Conservation (phyloP, 495 filamentous ascomycete species). For the Penicillium taxi region DNA sequence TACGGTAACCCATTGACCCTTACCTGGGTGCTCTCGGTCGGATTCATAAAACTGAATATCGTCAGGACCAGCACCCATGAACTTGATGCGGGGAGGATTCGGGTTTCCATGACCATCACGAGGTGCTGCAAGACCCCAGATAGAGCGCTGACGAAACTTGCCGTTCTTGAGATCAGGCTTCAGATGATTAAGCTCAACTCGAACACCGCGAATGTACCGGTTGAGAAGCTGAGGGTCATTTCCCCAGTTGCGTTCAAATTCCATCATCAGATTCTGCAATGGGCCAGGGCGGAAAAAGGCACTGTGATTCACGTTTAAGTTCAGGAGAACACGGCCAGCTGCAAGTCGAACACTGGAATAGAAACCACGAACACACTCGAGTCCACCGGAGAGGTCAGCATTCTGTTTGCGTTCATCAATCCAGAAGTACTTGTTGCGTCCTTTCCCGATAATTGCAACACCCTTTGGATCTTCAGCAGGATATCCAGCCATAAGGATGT, state of each 20-base stretch:
- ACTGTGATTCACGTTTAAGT: conserved; percentile 39
- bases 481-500: conserved; percentile 34
- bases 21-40: neutral
- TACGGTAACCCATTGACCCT: conserved; percentile 8
- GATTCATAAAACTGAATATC: conserved; percentile 10
- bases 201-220: conserved; percentile 8
- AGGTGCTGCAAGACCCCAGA: conserved; percentile 10
- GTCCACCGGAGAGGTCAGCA: conserved; percentile 24
- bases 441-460: conserved; percentile 8
- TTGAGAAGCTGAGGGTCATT: neutral
- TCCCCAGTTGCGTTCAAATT: neutral
- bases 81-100: conserved; percentile 5
- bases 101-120: conserved; percentile 3
- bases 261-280: conserved; percentile 18
- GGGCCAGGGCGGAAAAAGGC: conserved; percentile 33
- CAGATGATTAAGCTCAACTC: conserved; percentile 9
- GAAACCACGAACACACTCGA: conserved; percentile 40
- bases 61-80: neutral
- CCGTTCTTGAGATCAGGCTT: neutral
- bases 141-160: neutral
- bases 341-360: conserved; percentile 39
- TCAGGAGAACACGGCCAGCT: conserved; percentile 34
- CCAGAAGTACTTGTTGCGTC: conserved; percentile 18
- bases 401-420: conserved; percentile 7
- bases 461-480: conserved; percentile 7